A percentile compares a stretch with the other conserved stretches of the same genome.
Evolutionary conservation across 2,329 filamentous ascomycete genomes (phyloP).

Genomic region (Mollisia scopiformis): DNA sequence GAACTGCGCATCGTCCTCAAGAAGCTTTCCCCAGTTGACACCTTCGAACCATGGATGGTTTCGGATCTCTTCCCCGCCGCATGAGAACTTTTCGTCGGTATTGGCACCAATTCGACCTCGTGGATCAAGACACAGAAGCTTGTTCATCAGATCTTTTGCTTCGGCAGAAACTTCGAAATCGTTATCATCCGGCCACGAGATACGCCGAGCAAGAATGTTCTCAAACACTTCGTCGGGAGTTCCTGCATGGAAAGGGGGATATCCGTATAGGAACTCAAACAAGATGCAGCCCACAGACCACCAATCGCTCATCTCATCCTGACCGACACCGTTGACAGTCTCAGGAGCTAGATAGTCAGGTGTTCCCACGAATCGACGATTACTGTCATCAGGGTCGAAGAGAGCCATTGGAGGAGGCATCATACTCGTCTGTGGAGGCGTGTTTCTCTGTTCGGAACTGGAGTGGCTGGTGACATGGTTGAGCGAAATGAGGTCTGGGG

Average conservation of each 20-base stretch:
- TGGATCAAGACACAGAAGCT: slow-evolving; percentile 83
- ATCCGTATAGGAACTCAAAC: slow-evolving; percentile 93
- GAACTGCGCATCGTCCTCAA: slow-evolving; percentile 96
- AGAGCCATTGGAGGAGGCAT: slow-evolving; percentile 92
- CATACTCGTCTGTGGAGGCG: slow-evolving; percentile 67
- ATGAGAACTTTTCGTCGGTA: slow-evolving; percentile 76
- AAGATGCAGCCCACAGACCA: slow-evolving; percentile 99
- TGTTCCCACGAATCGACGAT: slow-evolving; percentile 91
- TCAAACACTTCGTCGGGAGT: slow-evolving; percentile 95
- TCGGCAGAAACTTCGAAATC: slow-evolving; percentile 82
- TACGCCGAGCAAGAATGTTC: slow-evolving; percentile 87
- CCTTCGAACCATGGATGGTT: slow-evolving; percentile 86
- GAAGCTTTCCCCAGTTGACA: slow-evolving; percentile 83
- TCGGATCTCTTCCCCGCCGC: slow-evolving; percentile 89
- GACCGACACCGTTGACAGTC: slow-evolving; percentile 91
- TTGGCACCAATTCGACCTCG: slow-evolving; percentile 84
- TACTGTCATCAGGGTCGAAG: slow-evolving; percentile 93
- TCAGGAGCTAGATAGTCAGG: slow-evolving; percentile 97
- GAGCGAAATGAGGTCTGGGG: slow-evolving; percentile 75
- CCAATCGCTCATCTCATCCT: slow-evolving; percentile 99
- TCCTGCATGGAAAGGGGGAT: slow-evolving; percentile 88
- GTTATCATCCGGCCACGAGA: slow-evolving; percentile 87
- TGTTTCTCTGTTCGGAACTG: slow-evolving; percentile 54
- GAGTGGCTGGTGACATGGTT: slow-evolving; percentile 49
- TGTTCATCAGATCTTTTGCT: slow-evolving; percentile 93